A percentile compares a stretch with the other conserved stretches of the same genome.
Evolutionary conservation across 495 filamentous ascomycete species (phyloP).

Genomic region (Evernia prunastri): DNA sequence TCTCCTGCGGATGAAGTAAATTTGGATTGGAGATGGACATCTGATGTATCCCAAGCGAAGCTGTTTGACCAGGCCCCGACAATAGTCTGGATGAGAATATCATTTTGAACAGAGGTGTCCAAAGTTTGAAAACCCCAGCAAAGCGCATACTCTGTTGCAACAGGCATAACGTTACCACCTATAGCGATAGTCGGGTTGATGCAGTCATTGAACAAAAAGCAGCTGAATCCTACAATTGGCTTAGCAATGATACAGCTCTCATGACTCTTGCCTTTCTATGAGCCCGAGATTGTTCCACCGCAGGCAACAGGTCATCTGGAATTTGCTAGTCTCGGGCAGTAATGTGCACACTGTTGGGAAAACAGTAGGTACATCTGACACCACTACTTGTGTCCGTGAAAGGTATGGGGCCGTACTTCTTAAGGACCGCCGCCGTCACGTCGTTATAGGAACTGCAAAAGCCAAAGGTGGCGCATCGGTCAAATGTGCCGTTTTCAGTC

Average conservation of each 20-base stretch:
- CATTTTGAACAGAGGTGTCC: neutral
- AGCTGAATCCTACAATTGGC: neutral
- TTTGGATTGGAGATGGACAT: neutral
- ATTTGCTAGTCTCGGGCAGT: neutral
- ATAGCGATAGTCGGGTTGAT: neutral
- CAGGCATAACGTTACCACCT: neutral
- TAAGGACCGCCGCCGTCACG: neutral
- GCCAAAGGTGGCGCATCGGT: neutral
- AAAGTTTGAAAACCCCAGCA: neutral
- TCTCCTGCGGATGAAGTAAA: neutral
- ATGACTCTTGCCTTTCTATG: neutral
- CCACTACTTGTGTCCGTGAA: neutral
- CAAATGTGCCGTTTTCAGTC: constrained; percentile 2
- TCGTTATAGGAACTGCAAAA: constrained; percentile 3
- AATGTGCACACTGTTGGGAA: neutral
- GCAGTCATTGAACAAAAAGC: neutral
- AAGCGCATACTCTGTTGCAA: neutral
- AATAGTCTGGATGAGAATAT: neutral
- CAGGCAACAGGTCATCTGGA: neutral
- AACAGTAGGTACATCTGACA: neutral
- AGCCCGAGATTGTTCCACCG: neutral
- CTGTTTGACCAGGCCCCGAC: neutral
- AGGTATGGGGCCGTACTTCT: neutral
- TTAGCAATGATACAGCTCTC: neutral
- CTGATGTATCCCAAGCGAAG: neutral